A percentile compares a stretch with the other conserved stretches of the same genome.
Evolutionary conservation across 1,139 yeast genomes (phyloP).

Genomic region (Pichia norvegensis): DNA sequence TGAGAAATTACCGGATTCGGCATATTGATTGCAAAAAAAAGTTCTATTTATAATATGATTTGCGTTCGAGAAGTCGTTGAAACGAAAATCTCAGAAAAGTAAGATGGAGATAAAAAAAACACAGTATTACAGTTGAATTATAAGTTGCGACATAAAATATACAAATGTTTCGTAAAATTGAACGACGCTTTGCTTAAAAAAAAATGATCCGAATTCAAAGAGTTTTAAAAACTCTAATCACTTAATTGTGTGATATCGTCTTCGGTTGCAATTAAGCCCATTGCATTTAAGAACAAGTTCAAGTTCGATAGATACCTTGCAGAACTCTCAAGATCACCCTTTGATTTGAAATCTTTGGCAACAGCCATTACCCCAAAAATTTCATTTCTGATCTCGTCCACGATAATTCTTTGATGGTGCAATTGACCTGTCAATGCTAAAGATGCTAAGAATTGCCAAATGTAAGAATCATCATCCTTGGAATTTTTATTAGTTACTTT

Average conservation of each 20-base stretch:
- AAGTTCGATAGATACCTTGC: conserved; percentile 68
- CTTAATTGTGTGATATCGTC: conserved; percentile 46
- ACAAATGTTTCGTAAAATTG: not conserved
- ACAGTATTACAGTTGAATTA: not conserved
- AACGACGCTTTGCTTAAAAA: not conserved
- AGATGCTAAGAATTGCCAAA: conserved; percentile 96
- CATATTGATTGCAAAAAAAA: not conserved
- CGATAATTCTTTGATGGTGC: conserved; percentile 88
- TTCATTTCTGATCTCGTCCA: conserved; percentile 90
- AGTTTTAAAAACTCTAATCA: conserved; percentile 4
- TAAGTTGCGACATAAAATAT: not conserved
- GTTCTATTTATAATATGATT: not conserved
- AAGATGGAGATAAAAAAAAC: not conserved
- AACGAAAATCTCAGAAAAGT: too few species aligned
- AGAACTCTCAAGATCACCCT: conserved; percentile 49
- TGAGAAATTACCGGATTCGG: not conserved
- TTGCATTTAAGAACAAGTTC: conserved; percentile 88
- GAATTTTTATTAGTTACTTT: conserved; percentile 19
- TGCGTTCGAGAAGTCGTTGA: not conserved
- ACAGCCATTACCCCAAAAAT: conserved; percentile 83
- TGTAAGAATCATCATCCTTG: conserved; percentile 69
- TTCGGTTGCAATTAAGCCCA: conserved; percentile 89
- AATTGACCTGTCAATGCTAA: conserved; percentile 87
- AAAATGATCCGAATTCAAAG: not conserved
- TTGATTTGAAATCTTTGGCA: conserved; percentile 58